phyloP scores from a whole-genome alignment of 192 early-diverging fungal genomes.

The Phlyctochytrium bullatum region DNA sequence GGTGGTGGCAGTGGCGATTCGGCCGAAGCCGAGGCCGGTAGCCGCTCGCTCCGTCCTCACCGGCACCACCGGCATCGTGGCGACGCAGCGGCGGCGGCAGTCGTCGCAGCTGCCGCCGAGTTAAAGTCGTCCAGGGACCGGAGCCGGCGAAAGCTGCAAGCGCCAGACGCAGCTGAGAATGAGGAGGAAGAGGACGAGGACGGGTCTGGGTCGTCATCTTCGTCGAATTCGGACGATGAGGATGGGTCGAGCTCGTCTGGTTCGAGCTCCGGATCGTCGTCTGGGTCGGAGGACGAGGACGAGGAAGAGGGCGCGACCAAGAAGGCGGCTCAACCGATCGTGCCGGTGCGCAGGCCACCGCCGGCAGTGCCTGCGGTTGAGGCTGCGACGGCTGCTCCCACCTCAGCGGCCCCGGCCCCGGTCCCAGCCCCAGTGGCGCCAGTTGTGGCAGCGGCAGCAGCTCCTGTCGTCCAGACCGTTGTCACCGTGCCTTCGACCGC shows the following conservation, averaged over 20 bases:
- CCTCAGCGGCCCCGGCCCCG: background rate
- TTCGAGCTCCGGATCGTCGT: background rate
- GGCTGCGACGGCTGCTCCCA: background rate
- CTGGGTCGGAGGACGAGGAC: background rate
- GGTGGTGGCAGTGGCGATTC: too few relatives aligned
- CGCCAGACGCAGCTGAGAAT: background rate
- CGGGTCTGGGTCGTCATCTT: background rate
- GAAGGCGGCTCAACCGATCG: background rate
- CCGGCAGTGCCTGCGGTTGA: background rate
- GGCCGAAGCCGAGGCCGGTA: background rate
- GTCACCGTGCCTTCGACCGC: too few relatives aligned
- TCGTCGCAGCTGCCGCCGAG: background rate
- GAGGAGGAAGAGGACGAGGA: background rate
- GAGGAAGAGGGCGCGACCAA: background rate
- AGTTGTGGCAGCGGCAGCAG: background rate
- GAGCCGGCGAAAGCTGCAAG: background rate
- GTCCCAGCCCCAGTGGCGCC: background rate
- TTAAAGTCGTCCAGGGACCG: background rate
- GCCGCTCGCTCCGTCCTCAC: background rate
- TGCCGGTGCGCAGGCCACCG: background rate
- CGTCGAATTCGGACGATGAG: background rate
- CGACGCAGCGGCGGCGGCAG: background rate
- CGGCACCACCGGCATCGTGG: background rate
- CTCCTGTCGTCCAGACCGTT: background rate
- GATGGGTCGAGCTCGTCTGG: background rate